Percentiles rank a stretch among this genome's conserved stretches.
Conservation (phyloP, 352 stramenopile genomes). For the Phytophthora fragariae region DNA sequence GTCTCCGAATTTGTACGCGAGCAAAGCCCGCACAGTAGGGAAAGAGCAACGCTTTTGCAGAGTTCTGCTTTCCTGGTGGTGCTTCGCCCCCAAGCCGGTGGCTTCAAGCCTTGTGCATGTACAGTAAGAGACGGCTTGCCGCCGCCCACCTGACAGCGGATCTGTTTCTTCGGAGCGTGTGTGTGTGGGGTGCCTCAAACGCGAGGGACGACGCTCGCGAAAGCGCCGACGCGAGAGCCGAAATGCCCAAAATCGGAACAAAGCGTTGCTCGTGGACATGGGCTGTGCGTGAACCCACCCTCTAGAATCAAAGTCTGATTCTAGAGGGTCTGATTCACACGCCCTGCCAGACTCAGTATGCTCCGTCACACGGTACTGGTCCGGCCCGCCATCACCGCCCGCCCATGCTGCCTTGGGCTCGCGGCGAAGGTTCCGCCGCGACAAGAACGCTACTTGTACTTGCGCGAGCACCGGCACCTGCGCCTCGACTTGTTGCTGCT, state of each 20-base stretch:
- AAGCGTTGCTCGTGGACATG: not conserved
- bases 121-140: not conserved
- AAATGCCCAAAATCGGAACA: not conserved
- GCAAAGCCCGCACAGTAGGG: not conserved
- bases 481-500: too few species aligned
- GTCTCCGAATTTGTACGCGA: slow-evolving; percentile 2
- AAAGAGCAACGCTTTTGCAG: not conserved
- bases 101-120: not conserved
- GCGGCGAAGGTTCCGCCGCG: not conserved
- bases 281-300: not conserved
- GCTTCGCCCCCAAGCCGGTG: not conserved
- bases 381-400: not conserved
- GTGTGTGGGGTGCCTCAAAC: not conserved
- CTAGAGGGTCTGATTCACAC: not conserved
- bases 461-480: not conserved
- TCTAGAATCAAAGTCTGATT: slow-evolving; percentile 1
- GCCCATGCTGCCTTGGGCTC: slow-evolving; percentile 1
- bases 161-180: not conserved
- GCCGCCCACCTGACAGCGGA: not conserved
- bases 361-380: slow-evolving; percentile 6
- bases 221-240: not conserved
- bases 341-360: slow-evolving; percentile 12
- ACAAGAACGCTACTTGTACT: not conserved
- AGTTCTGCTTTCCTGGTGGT: not conserved
- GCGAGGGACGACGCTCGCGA: not conserved